Evolutionary conservation across 1,284 basidiomycete genomes (phyloP).

Genomic region (Apiotrichum sp.): DNA sequence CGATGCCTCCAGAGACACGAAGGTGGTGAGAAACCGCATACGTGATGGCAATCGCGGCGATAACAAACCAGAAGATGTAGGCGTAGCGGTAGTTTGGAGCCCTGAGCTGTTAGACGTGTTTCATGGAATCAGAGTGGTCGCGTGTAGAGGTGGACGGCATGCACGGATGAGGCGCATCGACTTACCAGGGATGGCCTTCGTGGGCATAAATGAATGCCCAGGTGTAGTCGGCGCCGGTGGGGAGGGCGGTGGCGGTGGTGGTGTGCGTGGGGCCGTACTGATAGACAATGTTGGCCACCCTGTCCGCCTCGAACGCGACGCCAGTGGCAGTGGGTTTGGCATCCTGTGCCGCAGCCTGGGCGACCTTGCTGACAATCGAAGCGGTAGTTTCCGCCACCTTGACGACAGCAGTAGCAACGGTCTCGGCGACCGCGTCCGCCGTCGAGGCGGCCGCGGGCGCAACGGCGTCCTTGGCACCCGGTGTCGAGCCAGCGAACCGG

Average conservation of each 20-base stretch:
- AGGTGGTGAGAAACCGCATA: constrained; percentile 40
- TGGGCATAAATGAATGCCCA: constrained; percentile 2
- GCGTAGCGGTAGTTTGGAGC: constrained; percentile 38
- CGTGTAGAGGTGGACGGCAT: no score
- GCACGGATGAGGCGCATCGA: not conserved
- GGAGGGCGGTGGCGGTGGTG: not conserved
- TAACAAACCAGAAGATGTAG: constrained; percentile 41
- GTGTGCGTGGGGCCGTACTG: not conserved
- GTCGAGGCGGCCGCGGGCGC: no score
- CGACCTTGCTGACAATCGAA: not conserved
- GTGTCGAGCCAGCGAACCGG: no score
- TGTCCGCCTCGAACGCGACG: no score
- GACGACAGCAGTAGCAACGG: not conserved
- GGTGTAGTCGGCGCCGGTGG: not conserved
- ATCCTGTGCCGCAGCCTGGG: no score
- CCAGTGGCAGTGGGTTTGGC: no score
- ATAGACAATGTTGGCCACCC: no score
- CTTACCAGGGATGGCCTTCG: not conserved
- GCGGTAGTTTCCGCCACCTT: not conserved
- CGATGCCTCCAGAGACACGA: constrained; percentile 27
- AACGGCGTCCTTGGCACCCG: no score
- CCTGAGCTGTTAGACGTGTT: not conserved
- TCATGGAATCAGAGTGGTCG: no score
- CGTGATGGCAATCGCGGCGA: constrained; percentile 27
- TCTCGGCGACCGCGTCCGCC: not conserved